A percentile compares a stretch with the other conserved stretches of the same genome.
These are phyloP conservation scores for Naganishia sp. DNA, from an alignment of 1,284 basidiomycete species.

Conservation along the genomic window DNA sequence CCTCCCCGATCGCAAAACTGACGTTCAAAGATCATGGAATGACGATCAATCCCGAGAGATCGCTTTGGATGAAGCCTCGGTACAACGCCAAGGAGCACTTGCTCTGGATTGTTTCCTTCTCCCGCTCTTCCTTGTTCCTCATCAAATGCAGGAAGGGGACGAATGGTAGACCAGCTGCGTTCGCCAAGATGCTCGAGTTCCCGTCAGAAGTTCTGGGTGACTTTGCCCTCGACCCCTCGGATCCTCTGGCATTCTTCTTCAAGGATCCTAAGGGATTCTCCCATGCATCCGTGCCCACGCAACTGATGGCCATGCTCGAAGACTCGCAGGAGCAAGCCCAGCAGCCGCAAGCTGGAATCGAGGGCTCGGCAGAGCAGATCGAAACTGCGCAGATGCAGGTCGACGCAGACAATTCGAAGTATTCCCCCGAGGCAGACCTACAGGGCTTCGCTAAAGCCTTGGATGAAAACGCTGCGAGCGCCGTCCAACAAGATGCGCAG, in stretches of 20 bases:
- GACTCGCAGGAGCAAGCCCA: conserved; percentile 5
- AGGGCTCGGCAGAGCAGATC: not conserved
- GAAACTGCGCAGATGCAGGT: not conserved
- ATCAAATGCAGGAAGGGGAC: conserved; percentile 12
- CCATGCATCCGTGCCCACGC: conserved; percentile 14
- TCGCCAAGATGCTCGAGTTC: conserved; percentile 24
- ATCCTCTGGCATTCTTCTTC: conserved; percentile 25
- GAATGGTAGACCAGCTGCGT: not conserved
- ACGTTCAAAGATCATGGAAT: conserved; percentile 15
- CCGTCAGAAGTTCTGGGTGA: conserved; percentile 22
- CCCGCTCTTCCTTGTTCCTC: conserved; percentile 25
- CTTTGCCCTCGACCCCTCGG: conserved; percentile 17
- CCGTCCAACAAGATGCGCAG: not conserved
- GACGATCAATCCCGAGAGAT: conserved; percentile 8
- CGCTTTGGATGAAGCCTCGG: conserved; percentile 24
- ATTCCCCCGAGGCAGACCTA: not conserved
- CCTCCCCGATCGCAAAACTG: conserved; percentile 8
- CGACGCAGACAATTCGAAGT: no score
- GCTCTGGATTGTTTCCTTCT: conserved; percentile 26
- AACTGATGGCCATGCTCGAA: conserved; percentile 11
- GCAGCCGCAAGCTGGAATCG: not conserved
- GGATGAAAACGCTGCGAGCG: conserved; percentile 10
- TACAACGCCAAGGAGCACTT: conserved; percentile 7
- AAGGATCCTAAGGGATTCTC: conserved; percentile 30
- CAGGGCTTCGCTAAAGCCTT: conserved; percentile 2